A percentile compares a stretch with the other conserved stretches of the same genome.
These are phyloP conservation scores for Hemisphaericaspora subhashii DNA, from an alignment of 1,139 yeast species.

Conservation along the genomic window DNA sequence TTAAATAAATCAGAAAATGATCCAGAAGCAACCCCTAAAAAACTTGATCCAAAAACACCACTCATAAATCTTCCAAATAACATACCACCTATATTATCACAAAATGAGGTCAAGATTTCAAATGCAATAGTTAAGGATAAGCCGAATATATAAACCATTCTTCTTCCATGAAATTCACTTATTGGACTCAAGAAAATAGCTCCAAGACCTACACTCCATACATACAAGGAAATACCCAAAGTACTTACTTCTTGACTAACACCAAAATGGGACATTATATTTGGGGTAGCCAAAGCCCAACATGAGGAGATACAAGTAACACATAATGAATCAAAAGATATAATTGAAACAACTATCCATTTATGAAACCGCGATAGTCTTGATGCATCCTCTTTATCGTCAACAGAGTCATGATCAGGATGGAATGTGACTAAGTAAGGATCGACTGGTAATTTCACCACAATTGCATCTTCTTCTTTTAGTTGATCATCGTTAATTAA, in stretches of 20 bases:
- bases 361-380: constrained; percentile 24
- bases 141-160: constrained; percentile 27
- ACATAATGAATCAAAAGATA: constrained; percentile 27
- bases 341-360: constrained; percentile 29
- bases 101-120: constrained; percentile 30
- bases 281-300: constrained; percentile 31
- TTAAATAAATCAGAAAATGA: constrained; percentile 34
- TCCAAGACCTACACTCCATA: constrained; percentile 34
- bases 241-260: constrained; percentile 29
- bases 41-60: constrained; percentile 36
- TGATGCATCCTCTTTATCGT: constrained; percentile 28
- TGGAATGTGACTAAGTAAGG: constrained; percentile 23
- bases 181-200: constrained; percentile 35
- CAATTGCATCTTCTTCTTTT: too few species aligned
- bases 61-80: constrained; percentile 32
- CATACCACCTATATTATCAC: constrained; percentile 28
- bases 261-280: constrained; percentile 24
- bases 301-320: constrained; percentile 33
- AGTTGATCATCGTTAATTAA: too few species aligned
- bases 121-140: constrained; percentile 24
- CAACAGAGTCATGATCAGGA: constrained; percentile 15
- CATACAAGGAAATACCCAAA: constrained; percentile 30
- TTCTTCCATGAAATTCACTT: constrained; percentile 35
- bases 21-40: constrained; percentile 37
- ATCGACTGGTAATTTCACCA: too few species aligned